phyloP scores from a whole-genome alignment of 1,139 yeast species.

The Meyerozyma athensensis region DNA sequence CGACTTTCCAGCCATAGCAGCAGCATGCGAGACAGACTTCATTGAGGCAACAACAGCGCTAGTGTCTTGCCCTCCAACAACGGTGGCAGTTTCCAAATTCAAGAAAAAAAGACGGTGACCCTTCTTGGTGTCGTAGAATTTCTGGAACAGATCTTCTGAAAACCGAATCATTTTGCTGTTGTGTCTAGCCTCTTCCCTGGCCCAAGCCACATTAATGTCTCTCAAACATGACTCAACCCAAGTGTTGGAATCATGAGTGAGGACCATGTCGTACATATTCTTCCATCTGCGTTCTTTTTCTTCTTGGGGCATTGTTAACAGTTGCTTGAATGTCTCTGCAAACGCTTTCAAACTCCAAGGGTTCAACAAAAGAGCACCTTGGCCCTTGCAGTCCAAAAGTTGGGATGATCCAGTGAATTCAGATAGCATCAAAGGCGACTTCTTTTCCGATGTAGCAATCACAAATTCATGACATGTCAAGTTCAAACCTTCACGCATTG shows the following conservation, averaged over 20 bases:
- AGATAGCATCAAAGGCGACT: slow-evolving; percentile 80
- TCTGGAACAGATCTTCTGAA: slow-evolving; percentile 27
- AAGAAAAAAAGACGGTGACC: slow-evolving; percentile 51
- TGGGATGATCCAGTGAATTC: slow-evolving; percentile 95
- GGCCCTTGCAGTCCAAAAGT: slow-evolving; percentile 46
- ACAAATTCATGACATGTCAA: slow-evolving; percentile 93
- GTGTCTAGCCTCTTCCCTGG: slow-evolving; percentile 38
- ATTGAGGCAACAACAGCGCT: slow-evolving; percentile 8
- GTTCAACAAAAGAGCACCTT: slow-evolving; percentile 75
- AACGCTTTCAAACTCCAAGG: slow-evolving; percentile 84
- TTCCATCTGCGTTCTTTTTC: slow-evolving; percentile 65
- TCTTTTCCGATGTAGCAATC: slow-evolving; percentile 64
- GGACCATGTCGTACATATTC: slow-evolving; percentile 52
- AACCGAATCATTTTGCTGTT: slow-evolving; percentile 24
- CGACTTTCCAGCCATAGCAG: slow-evolving; percentile 22
- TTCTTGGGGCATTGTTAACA: slow-evolving; percentile 56
- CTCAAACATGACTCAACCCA: slow-evolving; percentile 67
- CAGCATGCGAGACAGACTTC: slow-evolving; percentile 9
- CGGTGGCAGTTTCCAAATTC: slow-evolving; percentile 44
- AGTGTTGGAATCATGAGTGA: slow-evolving; percentile 61
- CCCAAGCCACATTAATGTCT: slow-evolving; percentile 61
- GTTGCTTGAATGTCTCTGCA: slow-evolving; percentile 54
- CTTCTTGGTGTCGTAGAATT: slow-evolving; percentile 23
- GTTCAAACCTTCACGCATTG: slow-evolving; percentile 95
- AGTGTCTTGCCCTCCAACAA: slow-evolving; percentile 11